Percentiles rank a stretch among this genome's conserved stretches.
Evolutionary conservation across 495 filamentous ascomycete genomes (phyloP).

Genomic region (Aspergillus bertholletiae): DNA sequence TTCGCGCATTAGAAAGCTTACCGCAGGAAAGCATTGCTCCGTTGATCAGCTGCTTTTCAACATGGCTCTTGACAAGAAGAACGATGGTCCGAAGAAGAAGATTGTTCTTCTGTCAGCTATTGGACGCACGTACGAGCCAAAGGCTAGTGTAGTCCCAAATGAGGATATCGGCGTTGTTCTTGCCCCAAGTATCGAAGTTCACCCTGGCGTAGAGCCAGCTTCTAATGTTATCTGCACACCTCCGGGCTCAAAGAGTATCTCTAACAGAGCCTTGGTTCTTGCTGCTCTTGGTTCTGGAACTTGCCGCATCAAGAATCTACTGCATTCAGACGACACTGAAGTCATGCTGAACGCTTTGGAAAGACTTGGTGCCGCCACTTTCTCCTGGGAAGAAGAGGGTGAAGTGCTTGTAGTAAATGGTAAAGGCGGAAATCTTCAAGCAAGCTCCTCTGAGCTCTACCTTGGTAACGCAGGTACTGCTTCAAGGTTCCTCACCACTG

Average conservation of each 20-base stretch:
- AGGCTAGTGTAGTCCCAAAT: conserved; percentile 85
- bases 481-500: conserved; percentile 90
- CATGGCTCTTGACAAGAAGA: conserved; percentile 99
- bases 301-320: conserved; percentile 83
- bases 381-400: conserved; percentile 91
- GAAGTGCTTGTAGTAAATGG: conserved; percentile 86
- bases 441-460: conserved; percentile 74
- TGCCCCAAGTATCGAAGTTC: conserved; percentile 72
- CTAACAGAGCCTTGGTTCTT: conserved; percentile 89
- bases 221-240: conserved; percentile 74
- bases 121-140: conserved; percentile 79
- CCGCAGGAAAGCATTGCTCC: conserved; percentile 85
- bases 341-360: conserved; percentile 90
- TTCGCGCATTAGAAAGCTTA: conserved; percentile 76
- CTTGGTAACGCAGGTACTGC: conserved; percentile 97
- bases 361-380: conserved; percentile 81
- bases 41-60: conserved; percentile 83
- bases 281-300: conserved; percentile 86
- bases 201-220: conserved; percentile 59
- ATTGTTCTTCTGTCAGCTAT: conserved; percentile 93
- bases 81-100: conserved; percentile 92
- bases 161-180: conserved; percentile 79
- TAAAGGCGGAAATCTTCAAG: conserved; percentile 78
- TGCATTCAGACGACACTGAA: conserved; percentile 96
- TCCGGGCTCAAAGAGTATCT: conserved; percentile 96